Conservation (phyloP, 768 basidiomycete genomes). For the Pholiota conissans region DNA sequence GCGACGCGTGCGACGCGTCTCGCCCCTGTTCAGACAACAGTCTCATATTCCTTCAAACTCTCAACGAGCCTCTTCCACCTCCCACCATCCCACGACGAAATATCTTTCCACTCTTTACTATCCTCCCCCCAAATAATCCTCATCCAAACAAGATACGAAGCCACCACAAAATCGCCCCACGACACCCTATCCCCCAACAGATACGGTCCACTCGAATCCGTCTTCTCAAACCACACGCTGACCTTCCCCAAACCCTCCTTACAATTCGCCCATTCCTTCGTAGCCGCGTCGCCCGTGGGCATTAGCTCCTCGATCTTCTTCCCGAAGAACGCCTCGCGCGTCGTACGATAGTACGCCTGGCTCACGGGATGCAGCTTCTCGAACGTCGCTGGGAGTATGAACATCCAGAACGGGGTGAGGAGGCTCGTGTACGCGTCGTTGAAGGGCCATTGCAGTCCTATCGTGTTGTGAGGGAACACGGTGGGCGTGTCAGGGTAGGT, state of each 20-base stretch:
- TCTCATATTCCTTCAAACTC: not conserved
- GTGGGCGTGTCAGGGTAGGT: slow-evolving; percentile 1
- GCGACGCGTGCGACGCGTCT: no score
- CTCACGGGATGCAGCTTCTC: slow-evolving; percentile 10
- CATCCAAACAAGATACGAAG: slow-evolving; percentile 26
- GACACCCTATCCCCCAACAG: slow-evolving; percentile 32
- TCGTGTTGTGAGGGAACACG: slow-evolving; percentile 14
- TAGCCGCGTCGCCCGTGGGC: slow-evolving; percentile 26
- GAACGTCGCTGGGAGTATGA: slow-evolving; percentile 6
- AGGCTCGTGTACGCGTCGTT: slow-evolving; percentile 3
- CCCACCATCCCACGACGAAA: slow-evolving; percentile 30
- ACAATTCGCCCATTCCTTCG: slow-evolving; percentile 32
- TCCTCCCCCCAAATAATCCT: slow-evolving; percentile 26
- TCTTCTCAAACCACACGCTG: slow-evolving; percentile 24
- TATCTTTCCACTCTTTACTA: slow-evolving; percentile 34
- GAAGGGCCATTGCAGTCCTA: slow-evolving; percentile 3
- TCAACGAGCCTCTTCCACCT: slow-evolving; percentile 27
- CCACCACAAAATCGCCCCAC: slow-evolving; percentile 35
- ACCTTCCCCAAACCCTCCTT: slow-evolving; percentile 26
- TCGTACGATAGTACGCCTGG: slow-evolving; percentile 31
- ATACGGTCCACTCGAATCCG: slow-evolving; percentile 24
- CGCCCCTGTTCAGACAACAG: not conserved
- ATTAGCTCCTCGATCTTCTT: slow-evolving; percentile 31
- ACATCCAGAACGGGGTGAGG: not conserved
- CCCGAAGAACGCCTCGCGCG: slow-evolving; percentile 30